A percentile compares a stretch with the other conserved stretches of the same genome.
Evolutionary conservation across 2,329 filamentous ascomycete genomes (phyloP).

Genomic region (Trichoderma hamatum): DNA sequence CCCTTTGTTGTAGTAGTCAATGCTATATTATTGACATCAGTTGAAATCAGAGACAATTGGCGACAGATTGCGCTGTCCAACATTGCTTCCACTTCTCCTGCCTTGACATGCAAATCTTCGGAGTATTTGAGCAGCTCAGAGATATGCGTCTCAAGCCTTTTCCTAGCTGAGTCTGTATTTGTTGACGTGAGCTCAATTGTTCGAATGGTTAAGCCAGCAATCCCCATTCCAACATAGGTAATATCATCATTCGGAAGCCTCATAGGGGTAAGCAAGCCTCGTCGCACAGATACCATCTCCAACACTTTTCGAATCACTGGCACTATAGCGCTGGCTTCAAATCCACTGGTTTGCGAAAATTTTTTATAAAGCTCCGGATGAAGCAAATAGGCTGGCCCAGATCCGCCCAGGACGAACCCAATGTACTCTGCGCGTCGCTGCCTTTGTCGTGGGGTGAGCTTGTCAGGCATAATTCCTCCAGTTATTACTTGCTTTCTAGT

Average conservation of each 20-base stretch:
- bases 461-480: neutral
- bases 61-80: neutral
- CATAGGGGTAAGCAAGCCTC: neutral
- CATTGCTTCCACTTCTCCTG: neutral
- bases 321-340: neutral
- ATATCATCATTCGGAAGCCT: neutral
- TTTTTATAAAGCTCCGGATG: neutral
- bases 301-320: neutral
- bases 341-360: no score
- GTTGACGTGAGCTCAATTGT: neutral
- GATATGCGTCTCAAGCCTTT: neutral
- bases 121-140: neutral
- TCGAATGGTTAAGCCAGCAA: neutral
- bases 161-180: neutral
- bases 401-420: neutral
- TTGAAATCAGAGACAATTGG: neutral
- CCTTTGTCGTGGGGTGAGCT: neutral
- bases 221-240: neutral
- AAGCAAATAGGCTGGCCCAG: neutral
- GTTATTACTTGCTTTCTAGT: neutral
- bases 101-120: neutral
- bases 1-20: neutral
- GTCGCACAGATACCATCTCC: neutral
- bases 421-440: neutral
- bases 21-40: neutral